Conservation (phyloP, 192 early-diverging fungal species). For the Coemansia sp. region DNA sequence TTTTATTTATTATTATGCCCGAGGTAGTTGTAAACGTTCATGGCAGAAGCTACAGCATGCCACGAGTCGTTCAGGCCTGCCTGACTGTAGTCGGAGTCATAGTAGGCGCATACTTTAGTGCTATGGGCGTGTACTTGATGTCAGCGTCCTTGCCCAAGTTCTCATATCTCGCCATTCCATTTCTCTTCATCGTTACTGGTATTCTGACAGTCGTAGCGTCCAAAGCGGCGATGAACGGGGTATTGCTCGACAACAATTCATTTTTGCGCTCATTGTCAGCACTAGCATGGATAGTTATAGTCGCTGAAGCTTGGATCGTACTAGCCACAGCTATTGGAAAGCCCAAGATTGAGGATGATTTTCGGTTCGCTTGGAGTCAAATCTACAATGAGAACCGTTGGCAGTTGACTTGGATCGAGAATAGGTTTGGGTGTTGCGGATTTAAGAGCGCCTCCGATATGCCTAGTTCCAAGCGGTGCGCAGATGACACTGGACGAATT, state of each 20-base stretch:
- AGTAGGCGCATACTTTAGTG: constrained; percentile 11
- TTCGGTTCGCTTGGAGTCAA: constrained; percentile 53
- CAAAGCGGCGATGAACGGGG: constrained; percentile 11
- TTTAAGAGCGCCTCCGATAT: constrained; percentile 38
- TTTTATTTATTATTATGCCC: background rate
- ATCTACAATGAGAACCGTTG: constrained; percentile 43
- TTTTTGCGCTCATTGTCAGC: constrained; percentile 17
- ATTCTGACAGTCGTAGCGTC: constrained; percentile 5
- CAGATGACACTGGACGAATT: background rate
- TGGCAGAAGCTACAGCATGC: background rate
- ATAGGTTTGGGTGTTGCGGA: constrained; percentile 56
- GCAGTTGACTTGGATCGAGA: constrained; percentile 51
- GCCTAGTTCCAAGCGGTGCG: constrained; percentile 35
- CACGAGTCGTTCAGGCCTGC: background rate
- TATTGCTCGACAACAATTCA: background rate
- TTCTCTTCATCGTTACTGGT: constrained; percentile 15
- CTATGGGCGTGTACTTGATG: constrained; percentile 13
- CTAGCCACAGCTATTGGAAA: constrained; percentile 21
- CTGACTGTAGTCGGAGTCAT: constrained; percentile 6
- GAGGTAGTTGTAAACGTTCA: background rate
- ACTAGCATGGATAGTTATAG: constrained; percentile 8
- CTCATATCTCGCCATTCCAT: background rate
- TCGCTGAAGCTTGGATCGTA: constrained; percentile 33
- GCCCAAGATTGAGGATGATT: constrained; percentile 11
- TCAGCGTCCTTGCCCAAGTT: background rate